Evolutionary conservation across 495 filamentous ascomycete species (phyloP).

Genomic region (Astrothelium subdiscretum): DNA sequence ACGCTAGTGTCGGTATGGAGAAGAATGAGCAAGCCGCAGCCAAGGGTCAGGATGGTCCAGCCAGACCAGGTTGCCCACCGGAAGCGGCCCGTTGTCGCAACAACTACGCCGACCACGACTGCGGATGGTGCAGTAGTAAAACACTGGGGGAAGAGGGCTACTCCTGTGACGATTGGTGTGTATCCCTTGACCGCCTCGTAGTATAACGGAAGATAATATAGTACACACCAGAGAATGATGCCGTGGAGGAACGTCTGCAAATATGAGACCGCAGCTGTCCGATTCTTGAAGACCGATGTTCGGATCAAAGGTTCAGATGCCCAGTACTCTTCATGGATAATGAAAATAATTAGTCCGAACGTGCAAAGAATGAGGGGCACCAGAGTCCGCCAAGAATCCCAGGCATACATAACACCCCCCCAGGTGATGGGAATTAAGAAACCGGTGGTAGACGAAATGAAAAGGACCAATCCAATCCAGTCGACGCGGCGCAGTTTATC

Average conservation of each 20-base stretch:
- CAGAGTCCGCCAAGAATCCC: conserved; percentile 38
- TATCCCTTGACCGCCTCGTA: conserved; percentile 48
- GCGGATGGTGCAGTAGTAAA: conserved; percentile 41
- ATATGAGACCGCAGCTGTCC: conserved; percentile 36
- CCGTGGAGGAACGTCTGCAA: conserved; percentile 41
- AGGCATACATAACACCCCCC: conserved; percentile 44
- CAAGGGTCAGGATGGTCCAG: conserved; percentile 39
- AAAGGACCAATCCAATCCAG: conserved; percentile 35
- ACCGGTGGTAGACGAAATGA: conserved; percentile 33
- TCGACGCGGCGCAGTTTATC: conserved; percentile 26
- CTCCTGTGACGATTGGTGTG: conserved; percentile 42
- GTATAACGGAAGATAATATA: conserved; percentile 57
- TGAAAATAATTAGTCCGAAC: conserved; percentile 20
- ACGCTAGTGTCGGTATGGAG: conserved; percentile 35
- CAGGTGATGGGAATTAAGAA: conserved; percentile 46
- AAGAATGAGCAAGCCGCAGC: conserved; percentile 35
- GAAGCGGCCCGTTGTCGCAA: conserved; percentile 37
- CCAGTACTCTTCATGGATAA: conserved; percentile 21
- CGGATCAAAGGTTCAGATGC: conserved; percentile 45
- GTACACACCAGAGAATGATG: conserved; percentile 39
- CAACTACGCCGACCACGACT: conserved; percentile 34
- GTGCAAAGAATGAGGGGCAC: conserved; percentile 25
- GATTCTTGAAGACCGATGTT: conserved; percentile 36
- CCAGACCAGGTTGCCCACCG: conserved; percentile 42
- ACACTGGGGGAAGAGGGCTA: conserved; percentile 48